phyloP scores from a whole-genome alignment of 1,284 basidiomycete species.

The Ustilago tritici region DNA sequence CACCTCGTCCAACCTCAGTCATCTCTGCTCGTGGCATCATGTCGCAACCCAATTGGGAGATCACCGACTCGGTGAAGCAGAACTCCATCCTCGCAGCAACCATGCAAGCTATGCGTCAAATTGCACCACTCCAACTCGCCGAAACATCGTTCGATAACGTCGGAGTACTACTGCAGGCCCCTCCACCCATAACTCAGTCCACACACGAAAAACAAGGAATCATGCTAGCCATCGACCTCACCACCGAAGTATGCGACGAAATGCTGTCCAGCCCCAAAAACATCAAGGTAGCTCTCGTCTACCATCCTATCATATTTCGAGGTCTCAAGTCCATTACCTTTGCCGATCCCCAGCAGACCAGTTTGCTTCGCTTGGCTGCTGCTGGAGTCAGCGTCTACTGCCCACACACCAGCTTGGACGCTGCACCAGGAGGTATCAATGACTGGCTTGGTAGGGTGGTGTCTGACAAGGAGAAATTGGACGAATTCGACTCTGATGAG shows the following conservation, averaged over 20 bases:
- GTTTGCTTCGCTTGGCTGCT: conserved; percentile 81
- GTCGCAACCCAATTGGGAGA: conserved; percentile 47
- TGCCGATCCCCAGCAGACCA: conserved; percentile 81
- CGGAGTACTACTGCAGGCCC: conserved; percentile 59
- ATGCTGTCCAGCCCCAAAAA: conserved; percentile 50
- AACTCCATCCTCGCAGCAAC: conserved; percentile 30
- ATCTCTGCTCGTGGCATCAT: conserved; percentile 14
- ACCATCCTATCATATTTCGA: conserved; percentile 82
- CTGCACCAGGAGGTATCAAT: conserved; percentile 84
- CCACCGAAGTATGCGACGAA: conserved; percentile 63
- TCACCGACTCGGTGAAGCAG: conserved; percentile 43
- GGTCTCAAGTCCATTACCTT: conserved; percentile 83
- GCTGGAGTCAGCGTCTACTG: conserved; percentile 86
- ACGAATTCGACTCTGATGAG: conserved; percentile 14
- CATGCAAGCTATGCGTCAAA: conserved; percentile 43
- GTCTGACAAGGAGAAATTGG: conserved; percentile 21
- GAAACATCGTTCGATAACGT: conserved; percentile 67
- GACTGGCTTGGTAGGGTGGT: conserved; percentile 65
- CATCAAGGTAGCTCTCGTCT: conserved; percentile 78
- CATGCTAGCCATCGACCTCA: conserved; percentile 66
- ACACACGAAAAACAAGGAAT: conserved; percentile 40
- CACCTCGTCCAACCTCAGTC: not conserved
- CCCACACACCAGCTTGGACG: conserved; percentile 89
- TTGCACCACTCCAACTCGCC: conserved; percentile 62
- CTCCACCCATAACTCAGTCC: not conserved